Evolutionary conservation across 1,284 basidiomycete species (phyloP), one percentile per base, ranked within the genome.

Genomic region (Trichosporon sp.): DNA sequence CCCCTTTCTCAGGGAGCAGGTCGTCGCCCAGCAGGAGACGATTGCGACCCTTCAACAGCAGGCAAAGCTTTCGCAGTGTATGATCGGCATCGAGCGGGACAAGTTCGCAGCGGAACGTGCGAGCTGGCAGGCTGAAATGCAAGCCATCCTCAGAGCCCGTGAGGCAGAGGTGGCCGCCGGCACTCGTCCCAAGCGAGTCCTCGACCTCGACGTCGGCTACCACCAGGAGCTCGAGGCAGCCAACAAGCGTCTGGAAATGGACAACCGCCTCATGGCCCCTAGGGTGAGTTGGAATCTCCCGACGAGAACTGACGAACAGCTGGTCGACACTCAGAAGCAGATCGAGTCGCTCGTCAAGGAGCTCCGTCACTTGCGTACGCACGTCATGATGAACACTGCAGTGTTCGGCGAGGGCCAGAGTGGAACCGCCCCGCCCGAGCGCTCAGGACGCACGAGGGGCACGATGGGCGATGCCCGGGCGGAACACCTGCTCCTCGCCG

Each of bases 331-430:
- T 1, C 80, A 82, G 62, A 69, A 75, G 4, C 80, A 82, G 63
- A 82, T 83, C 60, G 79, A 82, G 60, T 76, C 76, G n/a, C 78
- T 83, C 25, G 81, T 82, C 53, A 78, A 71, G 15, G 82, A 83
- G 66, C 74, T 83, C 13, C 75, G 81, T 4, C 76, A 80, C 9
- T 74, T 83, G 7, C 78, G 82, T 25, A 73, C 81, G 2, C 75
- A 81, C 44, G 81, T 82, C 60, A 71, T 83, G 15, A 68, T 80
- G 21, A 70, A 75, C 29, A 73, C 77, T 2, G 62, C 69, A 0
- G 38, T 53, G 2, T 65, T 72, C 15, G 65, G 60, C 7, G 44
- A 56, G 38, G 38, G 51, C 11, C 62, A 68, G 23, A 29, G 25
- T 13, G 35, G 63, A 35, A 25, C 27, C 21, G 62, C 44, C 11